phyloP scores from a whole-genome alignment of 2,329 filamentous ascomycete species.

The Pestalotiopsis fici region DNA sequence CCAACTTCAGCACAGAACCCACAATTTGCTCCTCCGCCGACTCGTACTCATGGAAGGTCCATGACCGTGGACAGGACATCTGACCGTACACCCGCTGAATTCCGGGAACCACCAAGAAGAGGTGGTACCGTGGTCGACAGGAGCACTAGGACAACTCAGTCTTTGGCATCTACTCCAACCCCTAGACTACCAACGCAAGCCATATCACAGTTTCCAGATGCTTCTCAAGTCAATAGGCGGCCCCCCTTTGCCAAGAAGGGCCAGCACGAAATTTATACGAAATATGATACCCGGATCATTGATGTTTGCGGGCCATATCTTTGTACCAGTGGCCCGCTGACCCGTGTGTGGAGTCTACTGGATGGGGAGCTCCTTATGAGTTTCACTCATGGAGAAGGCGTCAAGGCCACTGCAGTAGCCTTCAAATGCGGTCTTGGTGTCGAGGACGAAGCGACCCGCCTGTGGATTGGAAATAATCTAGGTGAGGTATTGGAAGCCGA shows the following conservation, averaged over 20 bases:
- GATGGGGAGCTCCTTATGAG: constrained; percentile 83
- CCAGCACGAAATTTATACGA: constrained; percentile 75
- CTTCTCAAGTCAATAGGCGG: constrained; percentile 80
- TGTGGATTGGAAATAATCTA: constrained; percentile 89
- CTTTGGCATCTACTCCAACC: constrained; percentile 22
- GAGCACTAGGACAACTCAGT: constrained; percentile 16
- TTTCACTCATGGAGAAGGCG: constrained; percentile 79
- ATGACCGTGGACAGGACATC: constrained; percentile 50
- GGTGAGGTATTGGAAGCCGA: constrained; percentile 92
- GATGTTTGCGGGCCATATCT: constrained; percentile 87
- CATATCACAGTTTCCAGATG: constrained; percentile 74
- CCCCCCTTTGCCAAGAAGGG: constrained; percentile 75
- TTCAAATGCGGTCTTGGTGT: constrained; percentile 83
- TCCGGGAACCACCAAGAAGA: constrained; percentile 31
- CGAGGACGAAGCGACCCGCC: constrained; percentile 74
- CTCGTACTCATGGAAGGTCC: constrained; percentile 46
- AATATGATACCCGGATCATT: constrained; percentile 84
- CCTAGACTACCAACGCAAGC: constrained; percentile 49
- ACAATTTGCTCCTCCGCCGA: constrained; percentile 41
- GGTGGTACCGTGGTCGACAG: constrained; percentile 18
- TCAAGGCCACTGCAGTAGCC: constrained; percentile 76
- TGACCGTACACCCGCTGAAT: constrained; percentile 37
- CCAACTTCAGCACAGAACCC: constrained; percentile 46
- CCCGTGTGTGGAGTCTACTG: constrained; percentile 82
- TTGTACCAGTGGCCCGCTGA: constrained; percentile 84